phyloP scores from a whole-genome alignment of 768 basidiomycete genomes.

The Mycena crocata region DNA sequence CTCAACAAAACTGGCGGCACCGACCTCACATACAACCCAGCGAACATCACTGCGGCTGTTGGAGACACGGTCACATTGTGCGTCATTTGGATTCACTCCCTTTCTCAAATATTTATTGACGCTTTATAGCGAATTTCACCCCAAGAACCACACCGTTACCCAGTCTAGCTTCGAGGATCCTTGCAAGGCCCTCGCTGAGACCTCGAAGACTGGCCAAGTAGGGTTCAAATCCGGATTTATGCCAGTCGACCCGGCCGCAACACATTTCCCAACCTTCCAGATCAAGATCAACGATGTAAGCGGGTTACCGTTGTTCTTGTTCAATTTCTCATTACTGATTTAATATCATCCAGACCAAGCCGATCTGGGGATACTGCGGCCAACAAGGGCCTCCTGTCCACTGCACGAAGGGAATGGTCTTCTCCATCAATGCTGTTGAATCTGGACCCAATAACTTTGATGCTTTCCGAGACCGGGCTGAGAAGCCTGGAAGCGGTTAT shows the following conservation, averaged over 20 bases:
- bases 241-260: slow-evolving; percentile 45
- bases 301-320: neutral
- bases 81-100: neutral
- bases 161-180: slow-evolving; percentile 44
- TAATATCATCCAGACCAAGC: slow-evolving; percentile 18
- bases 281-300: slow-evolving; percentile 54
- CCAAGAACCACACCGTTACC: slow-evolving; percentile 47
- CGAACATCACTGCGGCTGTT: slow-evolving; percentile 31
- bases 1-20: too few relatives aligned
- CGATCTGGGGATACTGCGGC: slow-evolving; percentile 57
- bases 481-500: neutral
- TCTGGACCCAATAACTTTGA: slow-evolving; percentile 38
- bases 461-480: neutral
- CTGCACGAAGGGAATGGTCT: slow-evolving; percentile 61
- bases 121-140: slow-evolving; percentile 27
- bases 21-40: slow-evolving; percentile 29
- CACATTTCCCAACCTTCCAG: slow-evolving; percentile 51
- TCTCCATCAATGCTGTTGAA: slow-evolving; percentile 53
- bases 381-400: slow-evolving; percentile 46
- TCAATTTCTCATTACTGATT: neutral
- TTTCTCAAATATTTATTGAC: neutral
- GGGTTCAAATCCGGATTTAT: slow-evolving; percentile 47
- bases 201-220: slow-evolving; percentile 11
- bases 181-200: slow-evolving; percentile 35
- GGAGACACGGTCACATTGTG: slow-evolving; percentile 38